A percentile compares a stretch with the other conserved stretches of the same genome.
Conservation (phyloP, 768 basidiomycete species). For the Strobilomyces echinocephalus region DNA sequence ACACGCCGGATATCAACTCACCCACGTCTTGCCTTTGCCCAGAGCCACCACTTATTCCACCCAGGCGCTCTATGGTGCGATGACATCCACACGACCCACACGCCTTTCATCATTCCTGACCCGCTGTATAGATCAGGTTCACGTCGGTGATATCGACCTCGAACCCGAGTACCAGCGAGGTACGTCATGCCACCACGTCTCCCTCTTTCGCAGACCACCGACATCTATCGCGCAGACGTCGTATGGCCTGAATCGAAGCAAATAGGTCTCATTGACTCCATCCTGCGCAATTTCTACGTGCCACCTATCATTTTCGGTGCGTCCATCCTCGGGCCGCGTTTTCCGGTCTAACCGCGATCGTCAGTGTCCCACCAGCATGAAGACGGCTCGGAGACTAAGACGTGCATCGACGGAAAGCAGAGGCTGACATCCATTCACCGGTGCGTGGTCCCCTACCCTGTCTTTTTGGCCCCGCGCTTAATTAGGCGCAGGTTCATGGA, state of each 20-base stretch:
- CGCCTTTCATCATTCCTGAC: not conserved
- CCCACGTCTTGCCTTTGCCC: conserved; percentile 49
- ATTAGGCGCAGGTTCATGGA: conserved; percentile 52
- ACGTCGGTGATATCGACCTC: conserved; percentile 58
- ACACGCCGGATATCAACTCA: conserved; percentile 25
- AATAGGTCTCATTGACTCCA: conserved; percentile 69
- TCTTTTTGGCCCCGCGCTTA: not conserved
- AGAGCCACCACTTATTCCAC: conserved; percentile 62
- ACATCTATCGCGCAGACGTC: conserved; percentile 42
- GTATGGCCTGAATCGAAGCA: conserved; percentile 80
- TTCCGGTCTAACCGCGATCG: not conserved
- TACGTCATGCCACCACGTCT: conserved; percentile 20
- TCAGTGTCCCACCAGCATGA: conserved; percentile 47
- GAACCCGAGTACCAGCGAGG: conserved; percentile 80
- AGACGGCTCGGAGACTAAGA: conserved; percentile 62
- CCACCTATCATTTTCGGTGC: conserved; percentile 77
- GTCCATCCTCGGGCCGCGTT: conserved; percentile 1
- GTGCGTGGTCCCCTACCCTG: conserved; percentile 34
- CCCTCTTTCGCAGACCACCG: not conserved
- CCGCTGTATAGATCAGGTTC: conserved; percentile 52
- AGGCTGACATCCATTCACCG: conserved; percentile 67
- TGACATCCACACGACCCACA: not conserved
- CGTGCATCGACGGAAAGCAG: conserved; percentile 81
- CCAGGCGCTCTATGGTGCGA: conserved; percentile 51
- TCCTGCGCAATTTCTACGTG: conserved; percentile 75